phyloP scores from a whole-genome alignment of 441 rosid genomes.

The Hura crepitans region DNA sequence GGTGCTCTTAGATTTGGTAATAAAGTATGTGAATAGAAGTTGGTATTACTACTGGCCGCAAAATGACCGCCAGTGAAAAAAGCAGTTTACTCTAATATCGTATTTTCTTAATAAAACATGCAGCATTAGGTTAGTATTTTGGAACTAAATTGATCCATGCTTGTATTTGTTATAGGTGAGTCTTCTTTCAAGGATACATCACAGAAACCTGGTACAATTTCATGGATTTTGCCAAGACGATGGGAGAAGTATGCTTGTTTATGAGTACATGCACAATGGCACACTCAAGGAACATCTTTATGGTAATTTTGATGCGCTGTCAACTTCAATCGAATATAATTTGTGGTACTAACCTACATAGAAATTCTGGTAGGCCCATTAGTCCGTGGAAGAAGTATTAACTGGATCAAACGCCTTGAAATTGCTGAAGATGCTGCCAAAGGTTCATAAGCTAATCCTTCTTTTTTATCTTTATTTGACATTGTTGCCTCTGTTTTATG shows the following conservation, averaged over 20 bases:
- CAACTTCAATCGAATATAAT: not conserved
- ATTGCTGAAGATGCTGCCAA: constrained; percentile 94
- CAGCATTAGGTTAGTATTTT: not conserved
- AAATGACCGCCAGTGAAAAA: not conserved
- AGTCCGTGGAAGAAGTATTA: constrained; percentile 51
- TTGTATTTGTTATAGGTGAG: constrained; percentile 50
- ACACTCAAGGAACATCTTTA: constrained; percentile 96
- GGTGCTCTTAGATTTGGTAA: not conserved
- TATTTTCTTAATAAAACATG: not conserved
- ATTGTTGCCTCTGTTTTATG: no score
- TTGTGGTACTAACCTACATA: constrained; percentile 19
- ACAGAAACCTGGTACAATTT: constrained; percentile 91
- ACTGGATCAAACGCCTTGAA: constrained; percentile 91
- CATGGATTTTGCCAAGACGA: constrained; percentile 96
- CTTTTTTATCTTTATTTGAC: not conserved
- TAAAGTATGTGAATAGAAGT: not conserved
- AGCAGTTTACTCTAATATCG: not conserved
- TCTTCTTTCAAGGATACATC: constrained; percentile 97
- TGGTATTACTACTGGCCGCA: not conserved
- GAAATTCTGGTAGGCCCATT: constrained; percentile 44
- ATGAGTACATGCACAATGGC: constrained; percentile 95
- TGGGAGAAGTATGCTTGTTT: constrained; percentile 75
- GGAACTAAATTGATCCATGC: not conserved
- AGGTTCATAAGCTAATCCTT: constrained; percentile 39
- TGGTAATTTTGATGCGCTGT: constrained; percentile 41